A percentile compares a stretch with the other conserved stretches of the same genome.
phyloP scores from a whole-genome alignment of 768 basidiomycete species.

The Hygrophorus russula region DNA sequence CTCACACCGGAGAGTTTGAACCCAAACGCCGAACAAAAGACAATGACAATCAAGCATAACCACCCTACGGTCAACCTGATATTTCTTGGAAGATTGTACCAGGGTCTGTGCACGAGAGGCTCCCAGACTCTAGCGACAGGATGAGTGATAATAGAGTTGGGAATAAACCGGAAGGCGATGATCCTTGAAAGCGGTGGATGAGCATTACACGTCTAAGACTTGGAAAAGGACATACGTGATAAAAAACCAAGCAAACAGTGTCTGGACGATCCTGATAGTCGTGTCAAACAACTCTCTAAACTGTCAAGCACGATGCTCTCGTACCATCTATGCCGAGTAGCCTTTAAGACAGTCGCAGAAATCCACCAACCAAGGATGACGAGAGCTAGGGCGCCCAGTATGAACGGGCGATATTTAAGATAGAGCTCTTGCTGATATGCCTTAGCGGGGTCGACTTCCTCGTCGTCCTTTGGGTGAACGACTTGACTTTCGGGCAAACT shows the following conservation, averaged over 20 bases:
- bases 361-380: conserved; percentile 84
- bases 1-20: conserved; percentile 49
- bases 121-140: conserved; percentile 69
- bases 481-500: conserved; percentile 11
- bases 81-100: conserved; percentile 40
- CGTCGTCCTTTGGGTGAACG: conserved; percentile 13
- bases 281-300: not conserved
- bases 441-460: conserved; percentile 11
- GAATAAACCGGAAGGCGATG: conserved; percentile 80
- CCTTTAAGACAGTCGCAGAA: conserved; percentile 52
- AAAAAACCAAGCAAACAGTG: conserved; percentile 77
- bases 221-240: conserved; percentile 36
- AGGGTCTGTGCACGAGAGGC: conserved; percentile 55
- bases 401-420: conserved; percentile 25
- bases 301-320: conserved; percentile 11
- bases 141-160: conserved; percentile 53
- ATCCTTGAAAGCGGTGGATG: conserved; percentile 26
- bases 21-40: conserved; percentile 84
- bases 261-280: conserved; percentile 59
- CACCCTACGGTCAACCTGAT: conserved; percentile 59
- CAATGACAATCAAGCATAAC: conserved; percentile 62
- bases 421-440: conserved; percentile 9
- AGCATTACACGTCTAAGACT: not conserved
- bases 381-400: conserved; percentile 40
- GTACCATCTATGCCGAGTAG: conserved; percentile 69